Evolutionary conservation across 441 rosid species (phyloP).

Genomic region (Raphanus hybrid): DNA sequence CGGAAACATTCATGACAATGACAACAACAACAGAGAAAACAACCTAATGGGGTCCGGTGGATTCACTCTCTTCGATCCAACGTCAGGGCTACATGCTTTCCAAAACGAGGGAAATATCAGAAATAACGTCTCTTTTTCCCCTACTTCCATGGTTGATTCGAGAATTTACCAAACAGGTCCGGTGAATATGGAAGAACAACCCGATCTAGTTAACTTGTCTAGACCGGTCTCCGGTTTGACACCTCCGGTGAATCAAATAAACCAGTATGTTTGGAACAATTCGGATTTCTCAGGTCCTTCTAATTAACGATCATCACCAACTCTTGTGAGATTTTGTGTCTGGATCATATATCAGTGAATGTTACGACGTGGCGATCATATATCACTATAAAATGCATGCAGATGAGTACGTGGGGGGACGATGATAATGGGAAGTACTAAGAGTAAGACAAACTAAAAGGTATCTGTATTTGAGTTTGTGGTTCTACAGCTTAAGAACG

Average conservation of each 20-base stretch:
- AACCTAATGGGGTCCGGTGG: slow-evolving; percentile 34
- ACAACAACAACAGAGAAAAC: slow-evolving; percentile 23
- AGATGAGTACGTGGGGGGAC: slow-evolving; percentile 9
- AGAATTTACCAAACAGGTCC: slow-evolving; percentile 32
- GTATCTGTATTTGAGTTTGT: slow-evolving; percentile 23
- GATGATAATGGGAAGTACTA: slow-evolving; percentile 13
- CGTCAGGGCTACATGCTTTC: slow-evolving; percentile 27
- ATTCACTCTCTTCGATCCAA: slow-evolving; percentile 34
- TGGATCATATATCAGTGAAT: not conserved
- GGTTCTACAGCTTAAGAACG: slow-evolving; percentile 4
- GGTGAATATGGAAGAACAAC: slow-evolving; percentile 43
- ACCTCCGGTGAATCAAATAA: slow-evolving; percentile 33
- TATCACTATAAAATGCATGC: slow-evolving; percentile 31
- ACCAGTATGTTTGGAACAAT: slow-evolving; percentile 35
- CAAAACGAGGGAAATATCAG: slow-evolving; percentile 20
- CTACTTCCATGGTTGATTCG: slow-evolving; percentile 35
- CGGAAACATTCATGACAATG: not conserved
- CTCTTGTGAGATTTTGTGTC: slow-evolving; percentile 26
- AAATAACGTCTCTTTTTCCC: slow-evolving; percentile 23
- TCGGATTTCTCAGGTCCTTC: slow-evolving; percentile 40
- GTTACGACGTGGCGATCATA: slow-evolving; percentile 22
- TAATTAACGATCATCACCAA: slow-evolving; percentile 20
- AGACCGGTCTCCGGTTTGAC: slow-evolving; percentile 33
- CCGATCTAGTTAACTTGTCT: slow-evolving; percentile 19
- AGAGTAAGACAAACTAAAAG: slow-evolving; percentile 18